phyloP scores from a whole-genome alignment of 257 asterid species.

The Ocimum tenuiflorum region DNA sequence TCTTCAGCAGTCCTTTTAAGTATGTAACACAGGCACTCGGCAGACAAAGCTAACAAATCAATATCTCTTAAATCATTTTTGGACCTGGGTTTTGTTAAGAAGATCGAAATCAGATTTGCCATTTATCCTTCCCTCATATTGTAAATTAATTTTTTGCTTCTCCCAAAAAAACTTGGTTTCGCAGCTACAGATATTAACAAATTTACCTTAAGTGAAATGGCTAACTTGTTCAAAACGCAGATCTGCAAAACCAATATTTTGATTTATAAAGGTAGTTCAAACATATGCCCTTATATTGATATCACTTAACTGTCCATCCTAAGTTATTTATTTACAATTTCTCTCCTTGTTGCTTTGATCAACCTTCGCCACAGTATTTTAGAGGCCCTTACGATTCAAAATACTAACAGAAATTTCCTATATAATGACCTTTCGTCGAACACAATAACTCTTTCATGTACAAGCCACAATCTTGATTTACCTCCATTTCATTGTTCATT shows the following conservation, averaged over 20 bases:
- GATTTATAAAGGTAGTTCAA: not conserved
- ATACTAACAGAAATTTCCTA: too few relatives aligned
- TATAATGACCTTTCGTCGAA: too few relatives aligned
- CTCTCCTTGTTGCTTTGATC: not conserved
- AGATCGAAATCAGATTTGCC: not conserved
- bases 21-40: constrained; percentile 1
- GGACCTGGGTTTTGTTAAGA: not conserved
- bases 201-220: not conserved
- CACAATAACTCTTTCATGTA: too few relatives aligned
- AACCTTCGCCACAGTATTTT: too few relatives aligned
- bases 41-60: not conserved
- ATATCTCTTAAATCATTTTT: not conserved
- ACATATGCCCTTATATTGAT: not conserved
- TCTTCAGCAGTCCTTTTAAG: not conserved
- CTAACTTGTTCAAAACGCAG: not conserved
- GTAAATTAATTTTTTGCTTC: not conserved
- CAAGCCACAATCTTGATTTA: too few relatives aligned
- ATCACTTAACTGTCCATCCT: not conserved
- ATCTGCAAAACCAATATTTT: not conserved
- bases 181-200: not conserved
- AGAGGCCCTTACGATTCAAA: too few relatives aligned
- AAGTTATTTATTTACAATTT: not conserved
- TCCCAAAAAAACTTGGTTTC: not conserved
- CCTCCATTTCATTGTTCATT: too few relatives aligned
- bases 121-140: not conserved